These are phyloP conservation scores for Withania somnifera DNA, from an alignment of 305 asterid genomes.

Conservation along the genomic window DNA sequence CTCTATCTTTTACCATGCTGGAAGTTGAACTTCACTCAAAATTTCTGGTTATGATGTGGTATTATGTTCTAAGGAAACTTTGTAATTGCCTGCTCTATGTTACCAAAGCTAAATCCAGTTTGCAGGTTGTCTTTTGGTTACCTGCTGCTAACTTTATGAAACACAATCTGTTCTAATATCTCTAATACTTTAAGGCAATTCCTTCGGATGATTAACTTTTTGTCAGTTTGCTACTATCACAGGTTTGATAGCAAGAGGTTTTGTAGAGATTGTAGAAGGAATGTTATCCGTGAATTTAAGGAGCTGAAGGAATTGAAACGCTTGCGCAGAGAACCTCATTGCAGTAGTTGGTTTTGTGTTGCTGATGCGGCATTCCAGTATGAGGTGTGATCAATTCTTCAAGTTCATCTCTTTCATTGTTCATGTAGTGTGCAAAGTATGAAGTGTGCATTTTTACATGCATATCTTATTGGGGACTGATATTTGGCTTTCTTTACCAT, in stretches of 20 bases:
- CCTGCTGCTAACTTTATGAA: not conserved
- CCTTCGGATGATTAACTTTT: not conserved
- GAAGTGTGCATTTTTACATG: not conserved
- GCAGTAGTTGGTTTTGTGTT: slow-evolving; percentile 93
- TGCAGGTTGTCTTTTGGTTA: not conserved
- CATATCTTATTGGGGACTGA: not conserved
- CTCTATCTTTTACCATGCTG: not conserved
- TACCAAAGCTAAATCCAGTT: not conserved
- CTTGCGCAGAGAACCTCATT: slow-evolving; percentile 71
- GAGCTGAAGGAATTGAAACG: slow-evolving; percentile 95
- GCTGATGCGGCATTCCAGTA: slow-evolving; percentile 92
- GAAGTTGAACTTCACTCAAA: not conserved
- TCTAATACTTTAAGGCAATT: not conserved
- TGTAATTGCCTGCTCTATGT: not conserved
- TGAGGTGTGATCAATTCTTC: slow-evolving; percentile 45
- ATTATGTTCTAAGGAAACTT: not conserved
- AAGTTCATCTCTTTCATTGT: not conserved
- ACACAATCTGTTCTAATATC: not conserved
- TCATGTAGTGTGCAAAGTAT: not conserved
- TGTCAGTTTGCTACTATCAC: slow-evolving; percentile 15
- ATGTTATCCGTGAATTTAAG: slow-evolving; percentile 95
- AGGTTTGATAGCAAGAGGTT: slow-evolving; percentile 99
- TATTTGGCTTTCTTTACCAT: not conserved
- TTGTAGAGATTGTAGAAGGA: slow-evolving; percentile 98
- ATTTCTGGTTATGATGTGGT: not conserved